Conservation (phyloP, 768 basidiomycete species). For the Lyophyllum atratum region DNA sequence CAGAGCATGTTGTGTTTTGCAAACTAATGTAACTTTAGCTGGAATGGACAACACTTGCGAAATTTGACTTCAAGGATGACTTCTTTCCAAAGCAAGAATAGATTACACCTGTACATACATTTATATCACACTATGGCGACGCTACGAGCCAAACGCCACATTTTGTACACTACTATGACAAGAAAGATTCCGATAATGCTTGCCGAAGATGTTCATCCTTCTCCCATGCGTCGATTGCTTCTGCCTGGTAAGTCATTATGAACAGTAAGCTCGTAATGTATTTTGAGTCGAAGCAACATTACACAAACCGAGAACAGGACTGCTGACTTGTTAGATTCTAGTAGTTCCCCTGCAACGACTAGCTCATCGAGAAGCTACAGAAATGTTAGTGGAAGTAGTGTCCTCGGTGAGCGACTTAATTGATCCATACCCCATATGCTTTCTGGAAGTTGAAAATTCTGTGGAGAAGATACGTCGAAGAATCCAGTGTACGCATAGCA, state of each 20-base stretch:
- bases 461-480: not conserved
- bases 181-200: slow-evolving; percentile 18
- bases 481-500: not conserved
- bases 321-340: slow-evolving; percentile 83
- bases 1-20: not conserved
- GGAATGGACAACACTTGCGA: slow-evolving; percentile 49
- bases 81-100: slow-evolving; percentile 35
- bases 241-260: slow-evolving; percentile 1
- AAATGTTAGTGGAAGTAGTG: not conserved
- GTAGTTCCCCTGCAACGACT: slow-evolving; percentile 90
- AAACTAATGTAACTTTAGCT: slow-evolving; percentile 38
- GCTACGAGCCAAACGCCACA: not conserved
- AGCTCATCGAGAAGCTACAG: slow-evolving; percentile 86
- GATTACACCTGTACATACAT: not conserved
- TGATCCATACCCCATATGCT: slow-evolving; percentile 77
- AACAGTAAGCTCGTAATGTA: not conserved
- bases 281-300: not conserved
- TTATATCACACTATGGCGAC: not conserved
- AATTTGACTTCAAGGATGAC: slow-evolving; percentile 64
- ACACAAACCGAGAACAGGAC: slow-evolving; percentile 42
- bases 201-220: slow-evolving; percentile 19
- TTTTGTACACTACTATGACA: slow-evolving; percentile 2
- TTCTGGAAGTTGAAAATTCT: slow-evolving; percentile 99
- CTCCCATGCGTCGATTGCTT: slow-evolving; percentile 20
- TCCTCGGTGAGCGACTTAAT: not conserved